Percentiles rank a stretch among this genome's conserved stretches.
These are phyloP conservation scores for Ophiostoma pallidulum DNA, from an alignment of 2,329 filamentous ascomycete genomes.

Conservation along the genomic window DNA sequence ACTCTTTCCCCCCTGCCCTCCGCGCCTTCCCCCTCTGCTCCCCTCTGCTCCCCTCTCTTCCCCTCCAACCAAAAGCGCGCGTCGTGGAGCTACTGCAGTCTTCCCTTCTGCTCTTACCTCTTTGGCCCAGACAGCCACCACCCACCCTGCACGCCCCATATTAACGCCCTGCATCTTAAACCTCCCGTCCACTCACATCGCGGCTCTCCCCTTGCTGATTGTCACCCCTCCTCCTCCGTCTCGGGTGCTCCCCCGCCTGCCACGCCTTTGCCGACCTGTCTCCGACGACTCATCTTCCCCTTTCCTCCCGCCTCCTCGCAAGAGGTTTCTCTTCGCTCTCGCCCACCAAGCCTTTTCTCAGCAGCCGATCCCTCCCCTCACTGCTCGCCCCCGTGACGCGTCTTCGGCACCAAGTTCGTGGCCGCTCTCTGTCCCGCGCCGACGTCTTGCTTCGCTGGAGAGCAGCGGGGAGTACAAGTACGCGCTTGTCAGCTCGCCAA, in stretches of 20 bases:
- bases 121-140: neutral
- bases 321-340: neutral
- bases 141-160: neutral
- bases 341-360: neutral
- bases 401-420: neutral
- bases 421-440: neutral
- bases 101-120: conserved; percentile 1
- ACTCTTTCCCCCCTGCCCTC: neutral
- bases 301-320: neutral
- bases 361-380: neutral
- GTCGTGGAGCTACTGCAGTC: conserved; percentile 15
- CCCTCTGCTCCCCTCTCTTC: neutral
- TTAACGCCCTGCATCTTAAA: conserved; percentile 7
- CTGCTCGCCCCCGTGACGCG: neutral
- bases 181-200: conserved; percentile 8
- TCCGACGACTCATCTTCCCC: conserved; percentile 1
- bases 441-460: neutral
- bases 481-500: too few species aligned
- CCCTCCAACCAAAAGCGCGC: conserved; percentile 4
- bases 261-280: too few species aligned
- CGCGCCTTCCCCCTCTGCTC: neutral
- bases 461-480: neutral
- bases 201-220: conserved; percentile 7
- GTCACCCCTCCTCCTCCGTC: conserved; percentile 1
- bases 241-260: neutral